Evolutionary conservation across 2,329 filamentous ascomycete genomes (phyloP).

Genomic region (Diaporthe sp.): DNA sequence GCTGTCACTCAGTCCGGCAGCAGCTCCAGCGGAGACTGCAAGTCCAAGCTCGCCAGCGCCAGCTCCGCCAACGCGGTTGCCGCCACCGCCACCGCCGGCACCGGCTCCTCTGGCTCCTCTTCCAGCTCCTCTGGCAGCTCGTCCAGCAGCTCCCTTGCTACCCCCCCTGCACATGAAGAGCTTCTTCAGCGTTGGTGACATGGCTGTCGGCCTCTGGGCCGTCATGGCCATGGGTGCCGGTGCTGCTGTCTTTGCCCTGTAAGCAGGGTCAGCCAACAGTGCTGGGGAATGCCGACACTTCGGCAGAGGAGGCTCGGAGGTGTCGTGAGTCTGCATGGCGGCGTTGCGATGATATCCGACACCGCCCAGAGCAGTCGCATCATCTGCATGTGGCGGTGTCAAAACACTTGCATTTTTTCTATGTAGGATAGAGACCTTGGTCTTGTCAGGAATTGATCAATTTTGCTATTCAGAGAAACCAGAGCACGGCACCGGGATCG

Average conservation of each 20-base stretch:
- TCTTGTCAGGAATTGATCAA: conserved; percentile 32
- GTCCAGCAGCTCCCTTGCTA: conserved; percentile 50
- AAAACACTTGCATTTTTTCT: conserved; percentile 32
- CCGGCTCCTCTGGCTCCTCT: conserved; percentile 44
- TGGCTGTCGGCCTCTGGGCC: conserved; percentile 62
- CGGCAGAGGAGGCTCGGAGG: background rate
- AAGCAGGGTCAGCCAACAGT: conserved; percentile 41
- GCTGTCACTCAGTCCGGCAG: conserved; percentile 56
- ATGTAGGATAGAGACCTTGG: conserved; percentile 33
- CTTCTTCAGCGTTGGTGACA: conserved; percentile 57
- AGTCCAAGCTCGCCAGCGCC: conserved; percentile 68
- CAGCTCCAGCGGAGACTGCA: conserved; percentile 63
- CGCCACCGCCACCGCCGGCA: conserved; percentile 55
- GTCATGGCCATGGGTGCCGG: conserved; percentile 63
- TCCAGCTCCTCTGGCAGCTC: conserved; percentile 37
- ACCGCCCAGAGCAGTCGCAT: conserved; percentile 10
- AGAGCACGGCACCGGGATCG: background rate
- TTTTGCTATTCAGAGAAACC: conserved; percentile 1
- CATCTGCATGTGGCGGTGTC: conserved; percentile 30
- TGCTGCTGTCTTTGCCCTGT: conserved; percentile 65
- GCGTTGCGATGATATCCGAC: conserved; percentile 37
- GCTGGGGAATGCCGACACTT: background rate
- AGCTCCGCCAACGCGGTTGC: conserved; percentile 64
- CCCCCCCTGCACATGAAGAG: conserved; percentile 49
- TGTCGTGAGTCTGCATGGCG: conserved; percentile 11